Conservation (phyloP, 179 eudicot genomes). For the Pouteria campechiana region DNA sequence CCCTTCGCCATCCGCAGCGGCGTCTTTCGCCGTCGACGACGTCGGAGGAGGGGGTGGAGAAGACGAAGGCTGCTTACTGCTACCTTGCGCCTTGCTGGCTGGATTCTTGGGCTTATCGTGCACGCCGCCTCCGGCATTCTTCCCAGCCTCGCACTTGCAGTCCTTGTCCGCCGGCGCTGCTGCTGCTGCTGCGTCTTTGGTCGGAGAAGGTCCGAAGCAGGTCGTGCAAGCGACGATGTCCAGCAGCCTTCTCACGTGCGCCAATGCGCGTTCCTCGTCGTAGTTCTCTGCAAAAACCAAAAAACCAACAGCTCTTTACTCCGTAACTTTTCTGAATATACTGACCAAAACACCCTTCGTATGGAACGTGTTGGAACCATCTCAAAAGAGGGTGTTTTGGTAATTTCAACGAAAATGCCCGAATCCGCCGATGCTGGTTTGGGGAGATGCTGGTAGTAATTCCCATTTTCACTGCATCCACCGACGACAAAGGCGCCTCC, state of each 20-base stretch:
- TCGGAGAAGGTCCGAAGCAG: constrained; percentile 63
- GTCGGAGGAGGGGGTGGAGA: constrained; percentile 21
- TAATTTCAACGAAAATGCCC: too few species aligned
- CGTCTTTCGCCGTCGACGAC: constrained; percentile 35
- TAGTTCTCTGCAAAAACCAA: constrained; percentile 54
- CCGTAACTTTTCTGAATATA: too few species aligned
- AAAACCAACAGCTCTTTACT: neutral
- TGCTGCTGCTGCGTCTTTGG: constrained; percentile 20
- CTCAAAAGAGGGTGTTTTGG: too few species aligned
- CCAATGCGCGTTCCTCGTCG: constrained; percentile 59
- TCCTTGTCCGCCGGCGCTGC: too few species aligned
- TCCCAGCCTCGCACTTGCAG: constrained; percentile 30
- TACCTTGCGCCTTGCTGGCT: constrained; percentile 26
- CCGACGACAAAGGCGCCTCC: too few species aligned
- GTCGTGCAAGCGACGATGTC: constrained; percentile 97
- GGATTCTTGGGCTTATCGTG: constrained; percentile 33
- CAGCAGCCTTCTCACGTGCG: constrained; percentile 76
- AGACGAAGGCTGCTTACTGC: constrained; percentile 9
- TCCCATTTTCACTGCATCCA: too few species aligned
- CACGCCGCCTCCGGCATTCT: constrained; percentile 30
- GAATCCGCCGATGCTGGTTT: too few species aligned
- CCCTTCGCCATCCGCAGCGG: constrained; percentile 64
- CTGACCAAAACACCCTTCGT: too few species aligned
- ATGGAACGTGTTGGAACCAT: too few species aligned
- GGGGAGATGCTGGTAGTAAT: too few species aligned